A percentile compares a stretch with the other conserved stretches of the same genome.
Evolutionary conservation across 176 grass and related monocot genomes (phyloP).

Genomic region (Oryza nivara): DNA sequence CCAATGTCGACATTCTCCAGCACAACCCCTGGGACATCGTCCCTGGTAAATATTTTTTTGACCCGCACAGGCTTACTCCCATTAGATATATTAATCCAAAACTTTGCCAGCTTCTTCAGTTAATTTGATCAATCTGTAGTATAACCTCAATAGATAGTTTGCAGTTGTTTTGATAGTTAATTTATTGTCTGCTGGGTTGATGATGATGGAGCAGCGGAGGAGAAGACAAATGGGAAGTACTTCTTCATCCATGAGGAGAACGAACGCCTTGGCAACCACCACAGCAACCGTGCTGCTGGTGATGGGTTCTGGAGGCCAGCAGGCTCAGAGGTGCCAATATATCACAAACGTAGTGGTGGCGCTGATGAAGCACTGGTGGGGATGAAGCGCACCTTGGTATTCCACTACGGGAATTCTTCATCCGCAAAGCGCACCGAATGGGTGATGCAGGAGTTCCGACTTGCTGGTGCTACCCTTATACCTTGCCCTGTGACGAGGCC

Average conservation of each 20-base stretch:
- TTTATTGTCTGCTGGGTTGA: too few species aligned
- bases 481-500: background rate
- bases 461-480: background rate
- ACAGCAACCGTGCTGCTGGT: slow-evolving; percentile 17
- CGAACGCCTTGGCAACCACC: background rate
- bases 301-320: slow-evolving; percentile 61
- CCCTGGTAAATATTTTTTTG: background rate
- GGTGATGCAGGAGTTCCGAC: slow-evolving; percentile 68
- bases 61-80: too few species aligned
- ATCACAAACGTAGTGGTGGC: background rate
- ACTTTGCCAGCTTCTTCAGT: too few species aligned
- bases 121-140: too few species aligned
- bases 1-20: slow-evolving; percentile 24
- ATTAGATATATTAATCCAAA: too few species aligned
- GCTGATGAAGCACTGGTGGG: slow-evolving; percentile 42
- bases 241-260: slow-evolving; percentile 47
- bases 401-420: slow-evolving; percentile 42
- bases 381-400: slow-evolving; percentile 46
- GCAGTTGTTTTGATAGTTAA: too few species aligned
- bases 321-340: slow-evolving; percentile 39
- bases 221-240: slow-evolving; percentile 28
- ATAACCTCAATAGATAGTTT: too few species aligned
- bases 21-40: slow-evolving; percentile 53
- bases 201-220: too few species aligned
- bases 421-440: slow-evolving; percentile 39